A percentile compares a stretch with the other conserved stretches of the same genome.
These are phyloP conservation scores for Aspergillus amoenus DNA, from an alignment of 2,329 filamentous ascomycete genomes.

Conservation along the genomic window DNA sequence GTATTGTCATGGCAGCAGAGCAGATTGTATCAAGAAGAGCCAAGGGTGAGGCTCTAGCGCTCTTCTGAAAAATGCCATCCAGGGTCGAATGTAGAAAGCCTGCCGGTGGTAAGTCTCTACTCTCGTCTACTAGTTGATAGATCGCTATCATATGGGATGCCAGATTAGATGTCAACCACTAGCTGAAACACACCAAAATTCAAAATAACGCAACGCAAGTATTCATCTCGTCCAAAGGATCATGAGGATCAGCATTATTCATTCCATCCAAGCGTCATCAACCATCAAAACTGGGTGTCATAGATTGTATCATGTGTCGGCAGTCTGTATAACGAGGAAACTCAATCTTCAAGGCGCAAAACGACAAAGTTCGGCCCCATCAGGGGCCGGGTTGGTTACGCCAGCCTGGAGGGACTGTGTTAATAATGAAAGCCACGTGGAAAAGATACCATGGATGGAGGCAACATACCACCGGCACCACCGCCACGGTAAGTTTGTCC, in stretches of 20 bases:
- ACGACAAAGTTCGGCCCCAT: neutral
- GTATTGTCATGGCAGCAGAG: too few relatives aligned
- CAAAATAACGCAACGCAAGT: slow-evolving; percentile 7
- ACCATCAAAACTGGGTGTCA: slow-evolving; percentile 11
- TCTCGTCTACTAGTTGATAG: slow-evolving; percentile 8
- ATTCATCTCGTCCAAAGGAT: slow-evolving; percentile 8
- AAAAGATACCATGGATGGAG: neutral
- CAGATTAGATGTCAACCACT: slow-evolving; percentile 17
- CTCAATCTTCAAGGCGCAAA: neutral
- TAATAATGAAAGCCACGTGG: slow-evolving; percentile 3
- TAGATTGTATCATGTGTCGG: slow-evolving; percentile 10
- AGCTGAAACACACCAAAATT: slow-evolving; percentile 9
- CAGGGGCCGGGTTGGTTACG: slow-evolving; percentile 6
- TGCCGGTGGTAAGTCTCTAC: slow-evolving; percentile 2
- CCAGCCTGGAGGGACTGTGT: slow-evolving; percentile 7
- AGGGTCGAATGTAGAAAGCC: neutral
- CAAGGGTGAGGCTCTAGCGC: too few relatives aligned
- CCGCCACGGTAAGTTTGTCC: slow-evolving; percentile 38
- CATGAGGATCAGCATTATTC: slow-evolving; percentile 8
- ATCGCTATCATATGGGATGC: slow-evolving; percentile 5
- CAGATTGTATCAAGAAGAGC: too few relatives aligned
- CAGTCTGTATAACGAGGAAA: slow-evolving; percentile 8
- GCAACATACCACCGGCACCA: slow-evolving; percentile 19
- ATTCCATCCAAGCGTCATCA: slow-evolving; percentile 9
- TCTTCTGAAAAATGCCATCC: too few relatives aligned